These are phyloP conservation scores for Penicillium sp. DNA, from an alignment of 2,329 filamentous ascomycete species.

Conservation along the genomic window DNA sequence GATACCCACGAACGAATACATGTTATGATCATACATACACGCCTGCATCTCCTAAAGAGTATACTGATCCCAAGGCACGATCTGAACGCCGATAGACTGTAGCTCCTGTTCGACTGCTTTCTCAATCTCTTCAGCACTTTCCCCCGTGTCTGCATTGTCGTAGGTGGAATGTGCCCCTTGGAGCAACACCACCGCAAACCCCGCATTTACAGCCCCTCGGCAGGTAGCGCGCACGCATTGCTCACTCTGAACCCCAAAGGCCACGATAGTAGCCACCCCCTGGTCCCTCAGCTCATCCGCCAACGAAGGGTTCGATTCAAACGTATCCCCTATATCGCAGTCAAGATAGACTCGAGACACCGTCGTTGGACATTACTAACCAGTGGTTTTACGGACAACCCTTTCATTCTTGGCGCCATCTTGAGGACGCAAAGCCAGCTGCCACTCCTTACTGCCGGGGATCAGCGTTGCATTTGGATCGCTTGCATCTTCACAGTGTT, in stretches of 20 bases:
- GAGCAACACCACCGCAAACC: background rate
- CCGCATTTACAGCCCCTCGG: background rate
- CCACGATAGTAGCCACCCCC: background rate
- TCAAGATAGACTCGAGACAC: background rate
- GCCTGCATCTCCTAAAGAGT: background rate
- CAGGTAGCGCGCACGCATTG: background rate
- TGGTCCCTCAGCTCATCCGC: background rate
- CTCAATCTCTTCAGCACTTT: conserved; percentile 1
- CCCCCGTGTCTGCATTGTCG: background rate
- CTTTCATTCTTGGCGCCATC: background rate
- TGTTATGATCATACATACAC: background rate
- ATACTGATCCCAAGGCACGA: background rate
- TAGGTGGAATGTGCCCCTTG: background rate
- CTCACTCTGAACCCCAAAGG: conserved; percentile 1
- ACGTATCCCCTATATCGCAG: background rate
- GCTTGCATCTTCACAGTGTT: background rate
- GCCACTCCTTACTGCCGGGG: background rate
- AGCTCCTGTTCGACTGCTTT: background rate
- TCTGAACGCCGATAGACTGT: background rate
- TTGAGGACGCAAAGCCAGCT: background rate
- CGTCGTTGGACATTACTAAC: background rate
- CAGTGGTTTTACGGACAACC: background rate
- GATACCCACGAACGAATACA: background rate
- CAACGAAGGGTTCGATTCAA: background rate
- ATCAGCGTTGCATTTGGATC: background rate